Evolutionary conservation across 352 stramenopile species (phyloP).

Genomic region (Phytophthora podocarpi): DNA sequence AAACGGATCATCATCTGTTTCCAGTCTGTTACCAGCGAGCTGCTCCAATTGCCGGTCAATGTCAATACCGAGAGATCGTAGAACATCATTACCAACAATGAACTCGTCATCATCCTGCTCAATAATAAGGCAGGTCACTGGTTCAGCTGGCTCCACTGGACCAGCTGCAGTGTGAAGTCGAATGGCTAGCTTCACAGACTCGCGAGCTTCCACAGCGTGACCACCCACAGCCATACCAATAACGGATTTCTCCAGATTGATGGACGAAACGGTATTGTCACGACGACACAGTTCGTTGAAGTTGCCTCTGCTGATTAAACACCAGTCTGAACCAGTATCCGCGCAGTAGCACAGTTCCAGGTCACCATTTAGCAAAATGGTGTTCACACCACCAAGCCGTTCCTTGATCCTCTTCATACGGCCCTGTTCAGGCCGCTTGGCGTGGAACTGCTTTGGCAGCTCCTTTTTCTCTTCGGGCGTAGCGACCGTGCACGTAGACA

Average conservation of each 20-base stretch:
- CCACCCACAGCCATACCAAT: slow-evolving; percentile 4
- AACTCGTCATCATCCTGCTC: slow-evolving; percentile 13
- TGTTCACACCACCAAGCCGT: slow-evolving; percentile 9
- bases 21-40: background rate
- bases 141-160: background rate
- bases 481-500: slow-evolving; percentile 1
- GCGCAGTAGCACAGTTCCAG: background rate
- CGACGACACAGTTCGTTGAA: background rate
- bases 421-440: background rate
- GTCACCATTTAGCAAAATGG: slow-evolving; percentile 5
- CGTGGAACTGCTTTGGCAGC: slow-evolving; percentile 6
- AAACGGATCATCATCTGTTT: no score
- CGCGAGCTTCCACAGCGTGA: slow-evolving; percentile 2
- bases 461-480: slow-evolving; percentile 8
- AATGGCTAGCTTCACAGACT: background rate
- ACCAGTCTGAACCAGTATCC: background rate
- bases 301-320: background rate
- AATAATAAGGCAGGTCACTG: slow-evolving; percentile 7
- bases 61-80: slow-evolving; percentile 5
- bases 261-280: background rate
- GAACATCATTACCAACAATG: slow-evolving; percentile 9
- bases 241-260: background rate
- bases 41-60: slow-evolving; percentile 10
- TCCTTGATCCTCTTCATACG: slow-evolving; percentile 15
- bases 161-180: slow-evolving; percentile 4